phyloP scores from a whole-genome alignment of 768 basidiomycete genomes.

The Coprinopsis marcescibilis region DNA sequence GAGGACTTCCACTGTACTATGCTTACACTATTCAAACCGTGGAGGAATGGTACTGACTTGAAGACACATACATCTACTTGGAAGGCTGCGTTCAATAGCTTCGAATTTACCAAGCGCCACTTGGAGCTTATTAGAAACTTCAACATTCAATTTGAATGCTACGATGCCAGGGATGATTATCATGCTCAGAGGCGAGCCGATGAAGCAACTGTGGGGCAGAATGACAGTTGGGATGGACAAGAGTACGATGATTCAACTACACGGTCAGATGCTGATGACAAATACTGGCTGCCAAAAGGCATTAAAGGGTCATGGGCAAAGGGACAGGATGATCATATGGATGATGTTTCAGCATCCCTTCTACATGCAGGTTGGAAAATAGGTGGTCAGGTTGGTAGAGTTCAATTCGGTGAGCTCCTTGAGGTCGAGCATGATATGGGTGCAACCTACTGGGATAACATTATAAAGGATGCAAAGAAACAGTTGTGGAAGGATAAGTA shows the following conservation, averaged over 20 bases:
- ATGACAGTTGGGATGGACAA: conserved; percentile 1
- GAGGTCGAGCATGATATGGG: not conserved
- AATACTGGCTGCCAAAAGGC: not conserved
- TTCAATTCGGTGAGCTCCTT: not conserved
- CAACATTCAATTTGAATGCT: conserved; percentile 22
- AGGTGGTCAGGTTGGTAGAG: conserved; percentile 4
- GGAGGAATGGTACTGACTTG: conserved; percentile 23
- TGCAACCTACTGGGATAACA: not conserved
- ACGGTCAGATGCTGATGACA: not conserved
- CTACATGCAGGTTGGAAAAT: conserved; percentile 1
- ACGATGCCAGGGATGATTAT: conserved; percentile 22
- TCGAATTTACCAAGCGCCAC: conserved; percentile 11
- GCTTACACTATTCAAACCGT: conserved; percentile 29
- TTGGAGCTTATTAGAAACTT: conserved; percentile 18
- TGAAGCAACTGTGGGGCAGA: not conserved
- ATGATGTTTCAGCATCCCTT: not conserved
- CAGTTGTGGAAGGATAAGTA: not conserved
- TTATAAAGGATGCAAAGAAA: not conserved
- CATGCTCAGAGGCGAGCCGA: conserved; percentile 13
- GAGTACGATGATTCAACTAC: not conserved
- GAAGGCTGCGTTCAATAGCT: conserved; percentile 17
- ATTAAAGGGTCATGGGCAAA: not conserved
- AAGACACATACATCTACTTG: conserved; percentile 16
- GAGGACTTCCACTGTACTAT: conserved; percentile 29
- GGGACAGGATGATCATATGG: not conserved